Percentiles rank a stretch among this genome's conserved stretches.
Evolutionary conservation across 768 basidiomycete species (phyloP).

Genomic region (Pholiota molesta): DNA sequence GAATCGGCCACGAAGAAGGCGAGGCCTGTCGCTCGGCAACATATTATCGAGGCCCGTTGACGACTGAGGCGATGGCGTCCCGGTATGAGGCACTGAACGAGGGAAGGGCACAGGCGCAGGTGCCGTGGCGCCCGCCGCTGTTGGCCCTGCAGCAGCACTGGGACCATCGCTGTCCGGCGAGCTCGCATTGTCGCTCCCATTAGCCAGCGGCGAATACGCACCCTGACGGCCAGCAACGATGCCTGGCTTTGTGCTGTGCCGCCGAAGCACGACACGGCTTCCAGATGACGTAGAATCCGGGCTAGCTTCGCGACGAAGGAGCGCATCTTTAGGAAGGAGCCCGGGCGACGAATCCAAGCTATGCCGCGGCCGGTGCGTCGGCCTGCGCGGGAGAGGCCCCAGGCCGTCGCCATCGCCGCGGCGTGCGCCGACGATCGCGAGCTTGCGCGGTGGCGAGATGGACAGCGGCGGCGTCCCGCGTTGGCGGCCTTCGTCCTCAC

Average conservation of each 20-base stretch:
- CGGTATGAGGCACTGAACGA: constrained; percentile 39
- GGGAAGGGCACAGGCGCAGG: constrained; percentile 62
- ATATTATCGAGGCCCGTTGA: constrained; percentile 31
- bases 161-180: constrained; percentile 2
- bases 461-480: constrained; percentile 35
- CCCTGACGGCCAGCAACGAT: not conserved
- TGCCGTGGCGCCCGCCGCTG: not conserved
- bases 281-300: constrained; percentile 50
- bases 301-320: constrained; percentile 55
- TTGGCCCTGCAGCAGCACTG: not conserved
- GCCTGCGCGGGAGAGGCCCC: constrained; percentile 55
- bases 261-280: constrained; percentile 52
- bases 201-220: not conserved
- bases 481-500: not conserved
- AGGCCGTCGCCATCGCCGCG: constrained; percentile 46
- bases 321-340: constrained; percentile 51
- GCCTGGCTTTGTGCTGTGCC: constrained; percentile 51
- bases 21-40: constrained; percentile 32
- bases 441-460: constrained; percentile 54
- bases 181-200: constrained; percentile 5
- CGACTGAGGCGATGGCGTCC: constrained; percentile 40
- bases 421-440: constrained; percentile 52
- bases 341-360: constrained; percentile 57
- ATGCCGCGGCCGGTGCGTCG: constrained; percentile 66
- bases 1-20: constrained; percentile 63